phyloP scores from a whole-genome alignment of 164 flowering plant species.

The Tetrastigma voinierianum region DNA sequence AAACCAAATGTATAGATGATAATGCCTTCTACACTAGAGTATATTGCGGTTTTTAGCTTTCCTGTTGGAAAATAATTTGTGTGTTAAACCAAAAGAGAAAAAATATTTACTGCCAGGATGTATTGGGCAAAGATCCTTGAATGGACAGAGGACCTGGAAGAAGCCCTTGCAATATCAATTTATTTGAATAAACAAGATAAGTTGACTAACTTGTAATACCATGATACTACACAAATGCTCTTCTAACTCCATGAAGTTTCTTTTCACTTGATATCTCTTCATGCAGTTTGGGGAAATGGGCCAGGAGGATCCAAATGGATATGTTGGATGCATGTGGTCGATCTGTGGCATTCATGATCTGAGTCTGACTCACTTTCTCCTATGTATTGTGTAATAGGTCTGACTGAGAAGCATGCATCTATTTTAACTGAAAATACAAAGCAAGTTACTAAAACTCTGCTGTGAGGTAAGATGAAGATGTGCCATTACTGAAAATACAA shows the following conservation, averaged over 20 bases:
- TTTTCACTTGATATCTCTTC: neutral
- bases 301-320: slow-evolving; percentile 94
- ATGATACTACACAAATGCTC: neutral
- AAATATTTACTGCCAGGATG: slow-evolving; percentile 67
- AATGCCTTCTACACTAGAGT: too few relatives aligned
- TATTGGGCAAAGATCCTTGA: slow-evolving; percentile 99
- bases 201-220: neutral
- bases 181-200: slow-evolving; percentile 89
- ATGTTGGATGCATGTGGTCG: slow-evolving; percentile 99
- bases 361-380: slow-evolving; percentile 43
- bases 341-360: slow-evolving; percentile 96
- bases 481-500: too few relatives aligned
- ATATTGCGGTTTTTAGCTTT: too few relatives aligned
- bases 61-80: too few relatives aligned
- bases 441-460: too few relatives aligned
- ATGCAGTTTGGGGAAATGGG: slow-evolving; percentile 92
- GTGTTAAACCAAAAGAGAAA: neutral
- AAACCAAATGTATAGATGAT: too few relatives aligned
- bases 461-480: too few relatives aligned
- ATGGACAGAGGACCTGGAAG: slow-evolving; percentile 88
- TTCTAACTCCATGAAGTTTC: neutral
- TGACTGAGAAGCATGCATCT: too few relatives aligned
- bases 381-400: too few relatives aligned
- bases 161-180: slow-evolving; percentile 77
- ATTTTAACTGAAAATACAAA: too few relatives aligned